A percentile compares a stretch with the other conserved stretches of the same genome.
These are phyloP conservation scores for Chalaropsis thielavioides DNA, from an alignment of 2,329 filamentous ascomycete genomes.

Conservation along the genomic window DNA sequence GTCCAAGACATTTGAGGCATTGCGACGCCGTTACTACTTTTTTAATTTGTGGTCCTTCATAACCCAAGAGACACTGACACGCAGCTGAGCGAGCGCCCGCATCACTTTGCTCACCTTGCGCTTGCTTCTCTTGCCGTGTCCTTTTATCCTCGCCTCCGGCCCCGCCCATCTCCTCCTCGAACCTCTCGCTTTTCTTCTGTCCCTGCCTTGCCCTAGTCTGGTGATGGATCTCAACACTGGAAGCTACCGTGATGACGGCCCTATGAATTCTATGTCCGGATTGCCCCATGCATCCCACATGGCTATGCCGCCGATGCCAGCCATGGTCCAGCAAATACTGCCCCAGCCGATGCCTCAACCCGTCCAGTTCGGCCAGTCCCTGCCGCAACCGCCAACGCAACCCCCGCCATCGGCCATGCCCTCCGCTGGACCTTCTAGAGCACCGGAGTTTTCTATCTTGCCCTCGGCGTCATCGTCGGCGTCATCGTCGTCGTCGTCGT, in stretches of 20 bases:
- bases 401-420: background rate
- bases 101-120: background rate
- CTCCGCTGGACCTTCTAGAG: background rate
- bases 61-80: background rate
- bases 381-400: background rate
- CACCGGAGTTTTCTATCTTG: background rate
- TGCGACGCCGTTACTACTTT: constrained; percentile 7
- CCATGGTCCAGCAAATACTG: background rate
- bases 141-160: background rate
- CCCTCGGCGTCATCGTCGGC: background rate
- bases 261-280: background rate
- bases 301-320: background rate
- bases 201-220: too few relatives aligned
- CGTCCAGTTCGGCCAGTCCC: background rate
- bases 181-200: background rate
- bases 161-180: background rate
- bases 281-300: background rate
- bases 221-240: constrained; percentile 1
- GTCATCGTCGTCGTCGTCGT: too few relatives aligned
- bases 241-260: background rate
- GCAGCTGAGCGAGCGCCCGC: background rate
- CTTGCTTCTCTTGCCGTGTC: background rate
- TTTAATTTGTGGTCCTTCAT: background rate
- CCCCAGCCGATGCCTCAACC: background rate
- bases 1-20: constrained; percentile 4